Base-by-base conservation (phyloP, 2,329 filamentous ascomycete species). In the Endoconidiophora polonica region DNA sequence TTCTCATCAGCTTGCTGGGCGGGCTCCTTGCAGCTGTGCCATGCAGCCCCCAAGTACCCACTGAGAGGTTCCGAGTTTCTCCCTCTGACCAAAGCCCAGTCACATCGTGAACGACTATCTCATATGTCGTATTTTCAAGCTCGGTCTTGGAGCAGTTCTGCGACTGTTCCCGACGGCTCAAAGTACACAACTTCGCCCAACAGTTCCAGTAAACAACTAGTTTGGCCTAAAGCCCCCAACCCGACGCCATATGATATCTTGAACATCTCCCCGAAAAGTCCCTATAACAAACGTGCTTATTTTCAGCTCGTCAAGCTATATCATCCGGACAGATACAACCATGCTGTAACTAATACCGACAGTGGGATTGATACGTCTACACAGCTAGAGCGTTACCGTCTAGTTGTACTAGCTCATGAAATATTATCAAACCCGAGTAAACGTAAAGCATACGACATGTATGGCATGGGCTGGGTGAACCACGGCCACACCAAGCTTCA, bases 221-320 rank as follows among this genome's bases (percentile, higher is more conserved):
- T 40, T 9, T 78, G 75, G 75, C 74, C 75, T 2, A 60, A 62
- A 4, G 60, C 62, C 4, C 54, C 60, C 18, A 60, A 70, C 39
- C 85, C 84, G 1, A 90, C 88, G 0, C 91, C 91, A 1, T 96
- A 98, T 67, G 85, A 96, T 59, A 85, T 98, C 60, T 80, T 96
- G 59, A 70, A 74, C 54, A 63, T 68, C 44, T 23, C 46, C 14
- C 26, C 20, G 7, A 68, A 69, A 52, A 78, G 77, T 12, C 74
- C 78, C 2, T 96, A 98, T 64, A 81, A 76, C 55, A 96, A 98
- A 65, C 67, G 72, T 41, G 78, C 78, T 53, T 98, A 87, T 71
- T 91, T 93, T 64, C 76, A 90, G 60, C 76, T 98, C 48, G 91
- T 94, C 52, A 98, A 96, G 68, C 71, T 93, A 44, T 98, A 98